Conservation (phyloP, 805 yeast species). For the Candida insectalens region DNA sequence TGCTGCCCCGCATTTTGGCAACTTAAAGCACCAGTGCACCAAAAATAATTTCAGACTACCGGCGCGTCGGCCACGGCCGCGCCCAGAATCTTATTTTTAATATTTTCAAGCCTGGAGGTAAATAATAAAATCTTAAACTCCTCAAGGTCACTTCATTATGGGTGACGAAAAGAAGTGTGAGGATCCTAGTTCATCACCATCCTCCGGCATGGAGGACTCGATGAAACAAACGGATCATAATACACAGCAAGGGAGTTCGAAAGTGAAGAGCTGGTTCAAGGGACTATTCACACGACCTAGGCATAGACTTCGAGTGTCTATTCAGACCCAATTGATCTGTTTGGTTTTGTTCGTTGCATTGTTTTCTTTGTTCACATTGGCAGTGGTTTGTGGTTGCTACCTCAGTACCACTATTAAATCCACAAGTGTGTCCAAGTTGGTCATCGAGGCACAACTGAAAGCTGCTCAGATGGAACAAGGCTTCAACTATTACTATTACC, state of each 20-base stretch:
- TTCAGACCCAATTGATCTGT: slow-evolving; percentile 65
- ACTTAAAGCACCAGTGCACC: too few species aligned
- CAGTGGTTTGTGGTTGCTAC: slow-evolving; percentile 68
- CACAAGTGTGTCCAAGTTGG: slow-evolving; percentile 59
- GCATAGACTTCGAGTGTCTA: slow-evolving; percentile 41
- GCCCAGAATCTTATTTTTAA: too few species aligned
- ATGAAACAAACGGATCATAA: background rate
- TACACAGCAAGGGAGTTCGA: background rate
- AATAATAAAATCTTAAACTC: too few species aligned
- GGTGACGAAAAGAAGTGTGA: too few species aligned
- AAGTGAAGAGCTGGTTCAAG: background rate
- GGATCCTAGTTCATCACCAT: too few species aligned
- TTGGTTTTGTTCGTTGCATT: slow-evolving; percentile 63
- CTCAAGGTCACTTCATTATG: too few species aligned
- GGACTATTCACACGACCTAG: slow-evolving; percentile 1
- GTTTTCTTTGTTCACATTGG: slow-evolving; percentile 60
- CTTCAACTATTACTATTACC: slow-evolving; percentile 53
- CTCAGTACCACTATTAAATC: slow-evolving; percentile 53
- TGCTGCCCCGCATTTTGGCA: too few species aligned
- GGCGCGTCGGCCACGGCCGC: too few species aligned
- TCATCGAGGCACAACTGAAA: slow-evolving; percentile 72
- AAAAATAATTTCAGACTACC: too few species aligned
- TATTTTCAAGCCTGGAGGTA: too few species aligned
- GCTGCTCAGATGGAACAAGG: slow-evolving; percentile 71
- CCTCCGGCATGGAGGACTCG: background rate